Conservation (phyloP, 2,329 filamentous ascomycete species). For the Colletotrichum euphorbiae region DNA sequence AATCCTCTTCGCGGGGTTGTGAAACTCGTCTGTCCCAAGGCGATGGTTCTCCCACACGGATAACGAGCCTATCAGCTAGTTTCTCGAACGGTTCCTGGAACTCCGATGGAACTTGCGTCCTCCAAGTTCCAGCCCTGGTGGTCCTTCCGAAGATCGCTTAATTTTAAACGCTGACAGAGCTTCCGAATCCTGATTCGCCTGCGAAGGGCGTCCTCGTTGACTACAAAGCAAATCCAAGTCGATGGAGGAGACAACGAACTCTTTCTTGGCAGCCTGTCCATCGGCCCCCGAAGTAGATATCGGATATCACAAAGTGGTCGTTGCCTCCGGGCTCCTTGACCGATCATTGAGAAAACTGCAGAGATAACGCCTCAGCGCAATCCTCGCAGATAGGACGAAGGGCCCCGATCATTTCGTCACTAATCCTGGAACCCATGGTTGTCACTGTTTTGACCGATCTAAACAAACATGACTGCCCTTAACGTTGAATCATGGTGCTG, state of each 20-base stretch:
- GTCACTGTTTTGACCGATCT: not conserved
- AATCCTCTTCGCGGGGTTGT: not conserved
- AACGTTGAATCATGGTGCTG: not conserved
- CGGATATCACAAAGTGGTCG: too few relatives aligned
- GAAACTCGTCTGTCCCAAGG: not conserved
- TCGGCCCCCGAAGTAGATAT: too few relatives aligned
- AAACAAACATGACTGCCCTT: not conserved
- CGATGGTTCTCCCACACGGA: slow-evolving; percentile 1
- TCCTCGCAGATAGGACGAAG: not conserved
- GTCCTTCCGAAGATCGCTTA: too few relatives aligned
- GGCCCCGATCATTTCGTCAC: not conserved
- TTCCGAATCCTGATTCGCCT: too few relatives aligned
- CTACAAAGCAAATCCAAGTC: too few relatives aligned
- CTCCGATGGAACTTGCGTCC: not conserved
- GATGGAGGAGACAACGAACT: not conserved
- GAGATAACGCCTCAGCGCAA: not conserved
- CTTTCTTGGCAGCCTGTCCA: not conserved
- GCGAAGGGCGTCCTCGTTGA: too few relatives aligned
- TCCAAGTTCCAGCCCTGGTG: not conserved
- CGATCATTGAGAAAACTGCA: slow-evolving; percentile 2
- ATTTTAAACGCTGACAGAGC: too few relatives aligned
- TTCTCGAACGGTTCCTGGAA: slow-evolving; percentile 6
- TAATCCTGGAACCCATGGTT: not conserved
- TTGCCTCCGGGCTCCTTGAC: not conserved
- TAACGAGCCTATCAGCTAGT: not conserved